A percentile compares a stretch with the other conserved stretches of the same genome.
These are phyloP conservation scores for Scedosporium boydii DNA, from an alignment of 2,329 filamentous ascomycete genomes.

Conservation along the genomic window DNA sequence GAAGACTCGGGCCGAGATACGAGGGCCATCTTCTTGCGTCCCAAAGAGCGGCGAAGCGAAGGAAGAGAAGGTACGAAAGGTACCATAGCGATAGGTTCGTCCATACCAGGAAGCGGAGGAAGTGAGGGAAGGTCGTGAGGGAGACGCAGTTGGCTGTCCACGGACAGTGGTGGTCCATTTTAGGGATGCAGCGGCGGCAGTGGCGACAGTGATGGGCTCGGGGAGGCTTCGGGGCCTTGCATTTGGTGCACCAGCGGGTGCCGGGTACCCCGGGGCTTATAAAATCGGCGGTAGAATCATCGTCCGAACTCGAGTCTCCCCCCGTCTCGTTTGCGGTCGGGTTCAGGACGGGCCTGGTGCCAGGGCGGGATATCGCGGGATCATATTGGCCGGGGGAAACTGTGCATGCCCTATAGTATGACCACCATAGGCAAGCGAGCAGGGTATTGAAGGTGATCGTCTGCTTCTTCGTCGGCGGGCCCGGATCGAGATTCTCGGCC, in stretches of 20 bases:
- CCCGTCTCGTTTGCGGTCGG: background rate
- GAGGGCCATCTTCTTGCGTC: conserved; percentile 55
- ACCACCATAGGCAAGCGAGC: conserved; percentile 55
- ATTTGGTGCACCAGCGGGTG: conserved; percentile 64
- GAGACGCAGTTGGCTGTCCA: conserved; percentile 82
- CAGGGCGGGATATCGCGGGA: conserved; percentile 23
- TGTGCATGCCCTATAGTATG: conserved; percentile 54
- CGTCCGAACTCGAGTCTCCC: conserved; percentile 14
- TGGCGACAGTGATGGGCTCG: conserved; percentile 74
- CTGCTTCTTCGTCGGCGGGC: conserved; percentile 48
- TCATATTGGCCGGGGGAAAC: conserved; percentile 48
- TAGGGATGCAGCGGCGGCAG: conserved; percentile 65
- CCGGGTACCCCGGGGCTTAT: conserved; percentile 5
- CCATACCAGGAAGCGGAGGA: conserved; percentile 67
- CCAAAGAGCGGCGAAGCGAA: conserved; percentile 53
- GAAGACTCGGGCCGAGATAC: conserved; percentile 60
- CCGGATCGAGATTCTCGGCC: conserved; percentile 47
- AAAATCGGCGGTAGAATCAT: conserved; percentile 12
- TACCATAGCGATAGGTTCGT: conserved; percentile 55
- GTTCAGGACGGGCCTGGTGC: conserved; percentile 9
- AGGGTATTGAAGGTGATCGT: conserved; percentile 56
- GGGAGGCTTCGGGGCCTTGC: conserved; percentile 62
- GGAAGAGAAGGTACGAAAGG: conserved; percentile 51
- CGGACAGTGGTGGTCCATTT: conserved; percentile 82
- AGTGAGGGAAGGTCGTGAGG: conserved; percentile 72